Evolutionary conservation across 2,329 filamentous ascomycete genomes (phyloP).

Genomic region (Ceratocystis variospora): DNA sequence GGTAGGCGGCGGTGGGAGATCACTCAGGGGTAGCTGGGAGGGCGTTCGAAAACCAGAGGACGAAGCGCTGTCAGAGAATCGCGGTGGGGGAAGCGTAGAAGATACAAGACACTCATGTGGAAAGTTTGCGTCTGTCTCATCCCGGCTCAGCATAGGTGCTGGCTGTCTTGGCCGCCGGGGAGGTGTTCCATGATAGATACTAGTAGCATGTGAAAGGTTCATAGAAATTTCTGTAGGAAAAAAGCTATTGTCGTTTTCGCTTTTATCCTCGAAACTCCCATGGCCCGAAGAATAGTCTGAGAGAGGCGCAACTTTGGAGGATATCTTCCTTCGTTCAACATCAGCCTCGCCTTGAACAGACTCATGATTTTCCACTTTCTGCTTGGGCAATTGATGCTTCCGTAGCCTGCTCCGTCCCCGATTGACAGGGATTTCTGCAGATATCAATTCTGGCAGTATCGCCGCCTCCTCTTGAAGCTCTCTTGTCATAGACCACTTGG

Average conservation of each 20-base stretch:
- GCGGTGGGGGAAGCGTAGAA: neutral
- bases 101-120: neutral
- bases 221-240: neutral
- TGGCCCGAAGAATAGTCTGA: neutral
- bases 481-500: neutral
- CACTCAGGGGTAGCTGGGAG: neutral
- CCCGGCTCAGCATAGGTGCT: neutral
- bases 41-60: neutral
- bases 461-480: neutral
- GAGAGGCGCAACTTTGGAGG: neutral
- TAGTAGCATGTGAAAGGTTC: constrained; percentile 2
- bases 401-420: neutral
- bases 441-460: neutral
- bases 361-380: neutral
- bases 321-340: neutral
- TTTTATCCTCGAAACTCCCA: neutral
- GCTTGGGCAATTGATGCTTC: neutral
- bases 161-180: neutral
- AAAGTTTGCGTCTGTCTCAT: neutral
- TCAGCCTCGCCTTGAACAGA: neutral
- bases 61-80: neutral
- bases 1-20: neutral
- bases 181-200: constrained; percentile 13
- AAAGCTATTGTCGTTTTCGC: neutral
- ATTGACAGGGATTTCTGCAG: neutral